Conservation (phyloP, 208 protist species). For the Leishmania aethiopica region DNA sequence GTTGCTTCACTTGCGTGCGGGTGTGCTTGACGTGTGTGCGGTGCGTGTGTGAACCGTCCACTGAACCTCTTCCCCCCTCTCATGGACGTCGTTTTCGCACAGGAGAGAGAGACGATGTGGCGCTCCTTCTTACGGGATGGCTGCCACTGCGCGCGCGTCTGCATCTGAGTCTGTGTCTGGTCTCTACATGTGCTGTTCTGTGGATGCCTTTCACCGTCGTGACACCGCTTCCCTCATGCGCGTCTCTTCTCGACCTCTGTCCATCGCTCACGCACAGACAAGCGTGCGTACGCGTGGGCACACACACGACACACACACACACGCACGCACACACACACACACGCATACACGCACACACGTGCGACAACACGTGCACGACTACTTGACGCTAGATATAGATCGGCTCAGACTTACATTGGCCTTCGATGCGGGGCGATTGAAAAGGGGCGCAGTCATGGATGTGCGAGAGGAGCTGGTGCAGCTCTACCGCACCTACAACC, state of each 20-base stretch:
- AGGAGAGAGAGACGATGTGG: no score
- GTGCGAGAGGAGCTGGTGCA: slow-evolving; percentile 40
- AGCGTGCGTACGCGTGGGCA: not conserved
- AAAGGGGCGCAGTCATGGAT: slow-evolving; percentile 23
- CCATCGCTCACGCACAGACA: not conserved
- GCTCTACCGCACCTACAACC: slow-evolving; percentile 67
- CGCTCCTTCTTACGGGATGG: no score
- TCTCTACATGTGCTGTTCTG: not conserved
- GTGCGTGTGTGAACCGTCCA: no score
- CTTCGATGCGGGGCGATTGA: not conserved
- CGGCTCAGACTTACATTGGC: not conserved
- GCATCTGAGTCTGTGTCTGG: not conserved
- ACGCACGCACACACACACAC: not conserved
- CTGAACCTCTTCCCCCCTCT: no score
- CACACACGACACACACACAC: not conserved
- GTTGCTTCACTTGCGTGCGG: not conserved
- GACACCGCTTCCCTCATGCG: not conserved
- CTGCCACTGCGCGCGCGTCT: not conserved
- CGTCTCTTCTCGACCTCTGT: not conserved
- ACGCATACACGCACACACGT: not conserved
- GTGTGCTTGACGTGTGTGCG: not conserved
- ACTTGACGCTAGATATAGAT: not conserved
- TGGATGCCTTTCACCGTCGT: not conserved
- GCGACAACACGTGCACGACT: not conserved
- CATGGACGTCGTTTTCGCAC: no score